phyloP scores from a whole-genome alignment of 805 yeast species.

The Ogataea corticis region DNA sequence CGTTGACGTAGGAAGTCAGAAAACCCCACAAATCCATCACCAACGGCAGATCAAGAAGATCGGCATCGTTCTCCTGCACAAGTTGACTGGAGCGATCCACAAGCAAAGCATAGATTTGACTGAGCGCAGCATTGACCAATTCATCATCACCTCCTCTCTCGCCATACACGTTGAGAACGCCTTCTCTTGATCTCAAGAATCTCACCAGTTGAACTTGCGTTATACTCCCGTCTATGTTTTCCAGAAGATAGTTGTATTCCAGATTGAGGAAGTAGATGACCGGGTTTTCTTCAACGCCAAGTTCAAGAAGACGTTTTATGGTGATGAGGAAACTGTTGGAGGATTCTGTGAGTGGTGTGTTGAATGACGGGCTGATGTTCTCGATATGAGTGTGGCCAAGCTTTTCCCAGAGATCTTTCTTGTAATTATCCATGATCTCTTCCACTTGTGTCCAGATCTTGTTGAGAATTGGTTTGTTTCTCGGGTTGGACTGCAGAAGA shows the following conservation, averaged over 20 bases:
- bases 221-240: constrained; percentile 39
- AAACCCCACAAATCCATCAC: constrained; percentile 62
- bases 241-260: constrained; percentile 43
- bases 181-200: constrained; percentile 40
- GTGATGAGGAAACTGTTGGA: constrained; percentile 38
- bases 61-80: constrained; percentile 22
- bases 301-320: constrained; percentile 57
- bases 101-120: constrained; percentile 24
- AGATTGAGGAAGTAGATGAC: constrained; percentile 59
- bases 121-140: constrained; percentile 29
- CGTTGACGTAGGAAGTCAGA: constrained; percentile 41
- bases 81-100: constrained; percentile 30
- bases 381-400: constrained; percentile 39
- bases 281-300: constrained; percentile 65
- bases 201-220: constrained; percentile 43
- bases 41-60: constrained; percentile 49
- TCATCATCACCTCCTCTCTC: constrained; percentile 11
- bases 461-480: constrained; percentile 38
- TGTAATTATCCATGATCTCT: constrained; percentile 52
- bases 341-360: constrained; percentile 11
- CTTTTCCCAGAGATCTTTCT: constrained; percentile 51
- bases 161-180: constrained; percentile 38
- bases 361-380: constrained; percentile 24
- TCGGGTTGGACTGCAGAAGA: constrained; percentile 10
- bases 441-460: constrained; percentile 60